phyloP scores from a whole-genome alignment of 1,284 basidiomycete genomes.

The Cryptococcus sp. region DNA sequence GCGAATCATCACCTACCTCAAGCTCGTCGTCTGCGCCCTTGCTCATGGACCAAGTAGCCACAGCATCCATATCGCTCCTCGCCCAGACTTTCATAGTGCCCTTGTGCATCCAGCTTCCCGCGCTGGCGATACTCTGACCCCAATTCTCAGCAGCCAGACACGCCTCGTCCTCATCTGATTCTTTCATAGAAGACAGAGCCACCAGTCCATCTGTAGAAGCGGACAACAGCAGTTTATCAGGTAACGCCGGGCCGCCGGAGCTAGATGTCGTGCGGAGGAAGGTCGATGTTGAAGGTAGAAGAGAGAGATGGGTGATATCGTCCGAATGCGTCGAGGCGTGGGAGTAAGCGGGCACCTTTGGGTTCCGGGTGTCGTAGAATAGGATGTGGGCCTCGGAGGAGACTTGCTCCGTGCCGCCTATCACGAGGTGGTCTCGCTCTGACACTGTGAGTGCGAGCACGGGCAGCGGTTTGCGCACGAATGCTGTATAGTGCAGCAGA shows the following conservation, averaged over 20 bases:
- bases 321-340: conserved; percentile 58
- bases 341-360: conserved; percentile 42
- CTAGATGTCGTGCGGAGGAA: conserved; percentile 23
- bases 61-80: conserved; percentile 52
- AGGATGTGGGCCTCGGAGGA: conserved; percentile 56
- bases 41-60: conserved; percentile 44
- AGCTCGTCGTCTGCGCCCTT: conserved; percentile 39
- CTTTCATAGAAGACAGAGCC: conserved; percentile 51
- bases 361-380: conserved; percentile 47
- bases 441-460: conserved; percentile 46
- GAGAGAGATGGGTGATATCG: conserved; percentile 56
- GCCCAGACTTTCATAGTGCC: conserved; percentile 49
- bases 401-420: conserved; percentile 55
- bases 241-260: conserved; percentile 19
- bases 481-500: conserved; percentile 27
- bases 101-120: conserved; percentile 33
- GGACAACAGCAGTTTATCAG: conserved; percentile 52
- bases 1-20: conserved; percentile 38
- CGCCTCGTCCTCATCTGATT: conserved; percentile 57
- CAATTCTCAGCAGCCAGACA: conserved; percentile 52
- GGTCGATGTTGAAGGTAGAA: conserved; percentile 49
- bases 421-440: conserved; percentile 50
- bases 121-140: conserved; percentile 49
- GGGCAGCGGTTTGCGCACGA: conserved; percentile 47
- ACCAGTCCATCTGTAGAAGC: conserved; percentile 56